Base-by-base conservation (phyloP, 2,329 filamentous ascomycete species). In the Xylaria sp. region DNA sequence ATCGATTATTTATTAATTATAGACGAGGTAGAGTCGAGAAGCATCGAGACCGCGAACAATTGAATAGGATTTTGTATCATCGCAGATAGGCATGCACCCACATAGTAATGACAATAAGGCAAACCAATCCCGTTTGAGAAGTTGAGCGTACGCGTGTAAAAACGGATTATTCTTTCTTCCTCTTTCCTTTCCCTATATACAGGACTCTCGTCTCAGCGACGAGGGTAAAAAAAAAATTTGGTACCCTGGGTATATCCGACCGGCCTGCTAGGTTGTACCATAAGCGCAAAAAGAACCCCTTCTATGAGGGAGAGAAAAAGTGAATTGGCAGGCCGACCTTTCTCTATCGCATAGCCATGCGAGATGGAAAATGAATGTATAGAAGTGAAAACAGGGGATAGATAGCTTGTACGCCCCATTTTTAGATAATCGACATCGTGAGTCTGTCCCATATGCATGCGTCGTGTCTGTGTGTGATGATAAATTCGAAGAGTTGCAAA, bases 231-330 rank as follows among this genome's bases (percentile, higher is more conserved):
- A 54, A n/a, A 27, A n/a, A n/a, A n/a, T n/a, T n/a, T n/a, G 57
- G 31, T 6, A 51, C 49, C 49, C 49, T 33, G 66, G 63, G 61
- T 70, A 67, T 67, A 67, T 71, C 61, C 66, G 59, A 69, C 66
- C 63, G 51, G 20, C 49, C 66, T 67, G 56, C 47, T 56, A 49
- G 31, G 49, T 39, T 29, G 44, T 33, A 45, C 36, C 36, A 33
- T 5, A 39, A 47, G 45, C 39, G 47, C 55, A 47, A 56, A 39
- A 50, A 54, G 17, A 56, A 42, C 44, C 55, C 15, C 39, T 61
- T 25, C 49, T n/a, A 9, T 42, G 3, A 27, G 53, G 11, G 36
- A 42, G 1, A 11, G 20, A 55, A 45, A 29, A 51, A 65, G 17
- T 7, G 38, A 60, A 50, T 38, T 50, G 56, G 38, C 57, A 65